Conservation (phyloP, 75 land plant species). For the Chamaecyparis obtusa region DNA sequence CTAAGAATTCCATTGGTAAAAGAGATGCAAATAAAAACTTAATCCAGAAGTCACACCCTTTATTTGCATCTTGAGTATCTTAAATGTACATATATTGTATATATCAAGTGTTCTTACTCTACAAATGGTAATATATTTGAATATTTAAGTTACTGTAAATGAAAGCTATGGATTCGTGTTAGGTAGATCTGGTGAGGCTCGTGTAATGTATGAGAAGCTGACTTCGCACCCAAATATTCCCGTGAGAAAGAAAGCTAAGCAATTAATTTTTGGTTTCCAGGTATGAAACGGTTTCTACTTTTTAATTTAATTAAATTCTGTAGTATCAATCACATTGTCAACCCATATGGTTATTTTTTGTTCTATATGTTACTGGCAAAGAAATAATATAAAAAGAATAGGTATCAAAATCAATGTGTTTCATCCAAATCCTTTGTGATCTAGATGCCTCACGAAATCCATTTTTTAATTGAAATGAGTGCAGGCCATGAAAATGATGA, state of each 20-base stretch:
- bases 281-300: constrained; percentile 24
- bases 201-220: constrained; percentile 73
- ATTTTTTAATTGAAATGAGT: not conserved
- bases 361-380: not conserved
- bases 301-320: not conserved
- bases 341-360: not conserved
- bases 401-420: not conserved
- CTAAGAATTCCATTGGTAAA: not conserved
- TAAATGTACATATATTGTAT: not conserved
- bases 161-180: constrained; percentile 3
- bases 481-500: constrained; percentile 68
- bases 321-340: not conserved
- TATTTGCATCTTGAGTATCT: not conserved
- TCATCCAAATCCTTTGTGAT: not conserved
- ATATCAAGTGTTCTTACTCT: not conserved
- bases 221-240: constrained; percentile 60
- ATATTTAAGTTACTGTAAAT: not conserved
- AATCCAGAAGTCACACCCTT: not conserved
- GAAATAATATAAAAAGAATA: not conserved
- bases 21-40: not conserved
- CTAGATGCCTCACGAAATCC: not conserved
- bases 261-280: constrained; percentile 67
- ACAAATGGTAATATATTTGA: not conserved
- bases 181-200: constrained; percentile 67
- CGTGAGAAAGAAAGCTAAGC: constrained; percentile 77